phyloP scores from a whole-genome alignment of 2,329 filamentous ascomycete genomes.

The Venturia pyrina region DNA sequence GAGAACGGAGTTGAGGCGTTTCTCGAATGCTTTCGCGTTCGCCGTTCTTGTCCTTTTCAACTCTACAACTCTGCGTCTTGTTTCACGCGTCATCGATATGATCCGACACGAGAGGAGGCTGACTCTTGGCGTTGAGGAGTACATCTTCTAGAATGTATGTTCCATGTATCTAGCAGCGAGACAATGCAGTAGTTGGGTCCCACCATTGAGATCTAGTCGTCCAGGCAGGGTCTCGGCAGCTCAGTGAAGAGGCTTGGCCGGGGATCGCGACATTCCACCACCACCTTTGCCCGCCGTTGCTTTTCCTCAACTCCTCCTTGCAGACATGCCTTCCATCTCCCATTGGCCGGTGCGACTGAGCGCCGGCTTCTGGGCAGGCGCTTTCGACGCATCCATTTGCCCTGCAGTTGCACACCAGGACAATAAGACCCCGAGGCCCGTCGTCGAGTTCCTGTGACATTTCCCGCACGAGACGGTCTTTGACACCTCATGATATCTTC shows the following conservation, averaged over 20 bases:
- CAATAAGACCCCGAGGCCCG: background rate
- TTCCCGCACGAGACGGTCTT: background rate
- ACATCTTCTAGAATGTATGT: background rate
- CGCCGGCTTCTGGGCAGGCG: background rate
- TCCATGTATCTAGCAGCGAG: background rate
- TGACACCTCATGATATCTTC: background rate
- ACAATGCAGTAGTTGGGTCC: background rate
- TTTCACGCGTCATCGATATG: background rate
- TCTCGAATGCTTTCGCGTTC: background rate
- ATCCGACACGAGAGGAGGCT: background rate
- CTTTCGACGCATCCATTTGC: background rate
- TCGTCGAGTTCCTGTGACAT: background rate
- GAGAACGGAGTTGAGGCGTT: background rate
- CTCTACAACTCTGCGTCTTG: background rate
- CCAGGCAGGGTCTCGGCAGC: background rate
- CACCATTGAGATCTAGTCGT: background rate
- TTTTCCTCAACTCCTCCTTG: background rate
- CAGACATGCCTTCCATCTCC: background rate
- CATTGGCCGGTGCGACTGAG: background rate
- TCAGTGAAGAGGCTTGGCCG: background rate
- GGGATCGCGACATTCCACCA: background rate
- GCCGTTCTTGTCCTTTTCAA: background rate
- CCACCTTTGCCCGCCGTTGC: background rate
- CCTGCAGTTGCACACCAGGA: background rate
- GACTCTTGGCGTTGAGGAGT: background rate